A percentile compares a stretch with the other conserved stretches of the same genome.
Conservation (phyloP, 768 basidiomycete species). For the Chalciporus piperatus region DNA sequence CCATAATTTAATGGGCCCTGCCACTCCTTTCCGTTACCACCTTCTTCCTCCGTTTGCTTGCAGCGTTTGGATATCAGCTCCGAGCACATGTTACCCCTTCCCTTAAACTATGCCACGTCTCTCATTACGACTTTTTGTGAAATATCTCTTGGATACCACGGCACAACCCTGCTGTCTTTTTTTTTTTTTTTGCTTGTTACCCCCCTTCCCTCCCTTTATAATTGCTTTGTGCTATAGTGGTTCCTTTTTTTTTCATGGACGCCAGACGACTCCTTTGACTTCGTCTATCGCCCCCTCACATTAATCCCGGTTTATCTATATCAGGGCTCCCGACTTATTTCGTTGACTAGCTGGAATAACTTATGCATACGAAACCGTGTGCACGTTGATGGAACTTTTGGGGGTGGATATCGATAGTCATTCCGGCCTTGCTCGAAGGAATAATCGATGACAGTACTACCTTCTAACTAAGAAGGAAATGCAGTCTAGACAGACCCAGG, state of each 20-base stretch:
- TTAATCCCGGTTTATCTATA: conserved; percentile 6
- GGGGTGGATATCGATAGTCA: neutral
- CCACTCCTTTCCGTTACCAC: conserved; percentile 10
- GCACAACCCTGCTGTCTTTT: conserved; percentile 4
- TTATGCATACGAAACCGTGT: conserved; percentile 11
- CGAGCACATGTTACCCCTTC: conserved; percentile 10
- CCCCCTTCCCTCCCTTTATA: neutral
- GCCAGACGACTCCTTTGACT: neutral
- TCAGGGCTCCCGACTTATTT: conserved; percentile 5
- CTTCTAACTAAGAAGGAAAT: no score
- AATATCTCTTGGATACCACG: conserved; percentile 26
- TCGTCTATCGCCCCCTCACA: neutral
- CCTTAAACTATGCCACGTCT: conserved; percentile 8
- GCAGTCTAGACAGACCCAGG: no score
- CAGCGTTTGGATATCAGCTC: conserved; percentile 12
- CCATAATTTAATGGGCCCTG: conserved; percentile 18
- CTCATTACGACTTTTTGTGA: conserved; percentile 9
- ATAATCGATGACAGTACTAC: no score
- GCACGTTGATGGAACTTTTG: conserved; percentile 3
- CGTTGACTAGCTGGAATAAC: conserved; percentile 17
- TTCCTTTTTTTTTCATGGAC: conserved; percentile 1
- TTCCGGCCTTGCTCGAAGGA: neutral
- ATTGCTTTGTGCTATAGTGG: conserved; percentile 5
- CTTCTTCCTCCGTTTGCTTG: conserved; percentile 5
- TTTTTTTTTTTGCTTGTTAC: conserved; percentile 5